phyloP scores from a whole-genome alignment of 129 eudicot genomes.

The Lactuca sativa region DNA sequence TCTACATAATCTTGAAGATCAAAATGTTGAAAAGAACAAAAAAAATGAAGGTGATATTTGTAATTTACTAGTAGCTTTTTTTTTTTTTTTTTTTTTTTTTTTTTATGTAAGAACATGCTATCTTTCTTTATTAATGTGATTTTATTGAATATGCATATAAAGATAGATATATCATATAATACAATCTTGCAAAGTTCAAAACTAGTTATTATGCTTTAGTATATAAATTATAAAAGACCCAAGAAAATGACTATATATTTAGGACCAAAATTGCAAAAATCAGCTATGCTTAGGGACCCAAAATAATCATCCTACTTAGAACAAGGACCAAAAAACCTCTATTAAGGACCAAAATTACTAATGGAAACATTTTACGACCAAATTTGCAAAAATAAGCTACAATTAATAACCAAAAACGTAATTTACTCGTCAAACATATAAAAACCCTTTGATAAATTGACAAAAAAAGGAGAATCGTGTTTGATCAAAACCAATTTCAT shows the following conservation, averaged over 20 bases:
- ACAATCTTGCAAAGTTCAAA: conserved; percentile 5
- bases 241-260: background rate
- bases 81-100: background rate
- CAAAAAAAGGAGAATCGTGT: background rate
- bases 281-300: background rate
- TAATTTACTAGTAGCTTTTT: conserved; percentile 19
- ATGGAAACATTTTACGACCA: background rate
- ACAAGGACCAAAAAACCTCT: background rate
- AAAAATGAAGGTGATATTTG: conserved; percentile 16
- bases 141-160: conserved; percentile 3
- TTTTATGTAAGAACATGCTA: conserved; percentile 19
- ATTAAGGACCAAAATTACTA: background rate
- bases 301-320: no score
- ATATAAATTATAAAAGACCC: background rate
- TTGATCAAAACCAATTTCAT: background rate
- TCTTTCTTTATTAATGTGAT: conserved; percentile 10
- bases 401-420: background rate
- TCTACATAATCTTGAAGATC: conserved; percentile 34
- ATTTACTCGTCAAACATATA: conserved; percentile 1
- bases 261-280: background rate
- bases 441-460: background rate
- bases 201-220: background rate
- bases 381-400: background rate
- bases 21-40: background rate
- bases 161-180: background rate